Evolutionary conservation across 352 stramenopile genomes (phyloP), one percentile per base, ranked within the genome.

Genomic region (Globisporangium abappressorium): DNA sequence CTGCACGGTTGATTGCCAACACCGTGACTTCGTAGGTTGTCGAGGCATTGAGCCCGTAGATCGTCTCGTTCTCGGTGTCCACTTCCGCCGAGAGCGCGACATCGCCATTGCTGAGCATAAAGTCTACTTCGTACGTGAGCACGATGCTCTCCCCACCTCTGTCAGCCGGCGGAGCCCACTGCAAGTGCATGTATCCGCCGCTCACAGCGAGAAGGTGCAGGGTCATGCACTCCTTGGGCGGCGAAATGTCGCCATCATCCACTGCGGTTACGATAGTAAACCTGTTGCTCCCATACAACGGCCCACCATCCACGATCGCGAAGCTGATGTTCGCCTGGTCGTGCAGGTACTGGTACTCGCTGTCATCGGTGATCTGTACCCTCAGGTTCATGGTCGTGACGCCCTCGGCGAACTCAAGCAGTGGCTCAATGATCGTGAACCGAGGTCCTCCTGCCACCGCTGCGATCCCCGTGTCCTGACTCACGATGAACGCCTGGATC

Each of bases 161-260:
- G 65, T 91, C 79, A 0, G 72, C 4, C 7, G 81, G 82, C 7
- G 78, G 57, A 1, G 41, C 70, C 82, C 84, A 92, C 26, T 70
- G 49, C 7, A 92, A 51, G 2, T 61, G 24, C 28, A 92, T 43
- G 1, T 71, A 75, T 7, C 81, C 82, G 26, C 84, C 82, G 1
- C 81, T 85, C 11, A 65, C 60, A 5, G 54, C 54, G 1, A 73
- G 20, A 8, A 75, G 38, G 1, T 54, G 65, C 34, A 89, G 47
- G 51, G 55, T 70, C 8, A 70, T 77, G 47, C 76, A 82, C 11
- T 77, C 61, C 14, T 88, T 83, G 3, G 82, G 77, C 2, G 72
- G 54, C 1, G 82, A 91, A 8, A 88, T 63, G 57, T 91, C 82
- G 5, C 77, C 80, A 34, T 91, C 71, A 30, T 91, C 82, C 12